Evolutionary conservation across 192 early-diverging fungal species (phyloP), one percentile per base, ranked within the genome.

Genomic region (Backusella macrospora): DNA sequence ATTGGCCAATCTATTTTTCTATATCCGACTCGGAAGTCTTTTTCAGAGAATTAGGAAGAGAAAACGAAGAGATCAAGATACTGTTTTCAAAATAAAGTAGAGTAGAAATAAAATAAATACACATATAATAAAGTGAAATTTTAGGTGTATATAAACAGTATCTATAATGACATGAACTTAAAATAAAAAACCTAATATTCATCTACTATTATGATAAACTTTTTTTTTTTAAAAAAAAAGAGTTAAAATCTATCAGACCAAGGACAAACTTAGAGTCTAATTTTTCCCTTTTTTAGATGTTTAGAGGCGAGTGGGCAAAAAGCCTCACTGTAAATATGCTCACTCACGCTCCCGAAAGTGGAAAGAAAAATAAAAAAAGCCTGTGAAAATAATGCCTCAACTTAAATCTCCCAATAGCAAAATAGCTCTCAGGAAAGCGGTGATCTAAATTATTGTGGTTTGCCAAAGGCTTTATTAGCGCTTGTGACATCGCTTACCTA

Each of bases 321-420:
- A 59, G 52, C 52, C 52, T 55, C 52, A 55, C 18, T 55, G 52
- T 8, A 2, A 55, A 0, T 55, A 55, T 3, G 5, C 48, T 6
- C n/a, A 21, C n/a, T 7, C 48, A 49, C 16, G 52, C 10, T 21
- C 52, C 26, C 18, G 5, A 23, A 59, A 59, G 23, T 59, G 52
- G 52, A n/a, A n/a, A n/a, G n/a, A n/a, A n/a, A n/a, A n/a, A n/a
- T n/a, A n/a, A n/a, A 26, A 55, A 55, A 4, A 10, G 49, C 49
- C 21, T 55, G 18, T 59, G 23, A 23, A 59, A 59, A 59, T 59
- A 59, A 59, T 59, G 52, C 21, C 52, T 59, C 52, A 59, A 59
- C 52, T 13, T 59, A 9, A 26, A 13, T 59, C 23, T 8, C 4
- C 52, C 21, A 59, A 59, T 59, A 59, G 52, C 52, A 59, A 59